These are phyloP conservation scores for Poa annua DNA, from an alignment of 176 grass and related monocot genomes.

Conservation along the genomic window DNA sequence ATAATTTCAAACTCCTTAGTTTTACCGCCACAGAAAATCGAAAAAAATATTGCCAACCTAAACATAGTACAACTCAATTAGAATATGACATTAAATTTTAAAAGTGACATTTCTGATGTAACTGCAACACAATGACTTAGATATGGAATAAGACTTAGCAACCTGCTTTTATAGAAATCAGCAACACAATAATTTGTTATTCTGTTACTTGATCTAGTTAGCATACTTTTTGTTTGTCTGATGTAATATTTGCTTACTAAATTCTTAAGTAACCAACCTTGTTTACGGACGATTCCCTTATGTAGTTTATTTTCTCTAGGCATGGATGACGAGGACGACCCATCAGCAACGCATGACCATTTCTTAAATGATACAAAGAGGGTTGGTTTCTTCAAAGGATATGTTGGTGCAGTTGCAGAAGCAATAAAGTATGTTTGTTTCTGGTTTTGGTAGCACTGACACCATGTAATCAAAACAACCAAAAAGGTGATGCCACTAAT, in stretches of 20 bases:
- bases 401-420: slow-evolving; percentile 62
- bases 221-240: not conserved
- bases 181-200: not conserved
- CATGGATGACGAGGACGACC: slow-evolving; percentile 93
- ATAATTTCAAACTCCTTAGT: not conserved
- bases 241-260: slow-evolving; percentile 20
- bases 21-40: too few relatives aligned
- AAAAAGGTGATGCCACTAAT: slow-evolving; percentile 21
- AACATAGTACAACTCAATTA: too few relatives aligned
- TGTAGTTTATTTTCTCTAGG: slow-evolving; percentile 50
- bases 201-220: slow-evolving; percentile 8
- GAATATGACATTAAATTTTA: too few relatives aligned
- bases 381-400: slow-evolving; percentile 85
- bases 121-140: too few relatives aligned
- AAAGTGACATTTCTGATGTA: too few relatives aligned
- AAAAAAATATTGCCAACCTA: too few relatives aligned
- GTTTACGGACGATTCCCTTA: slow-evolving; percentile 29
- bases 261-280: not conserved
- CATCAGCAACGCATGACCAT: slow-evolving; percentile 55
- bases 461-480: slow-evolving; percentile 16
- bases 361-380: slow-evolving; percentile 79
- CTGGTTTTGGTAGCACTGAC: not conserved
- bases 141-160: too few relatives aligned
- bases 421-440: slow-evolving; percentile 69
- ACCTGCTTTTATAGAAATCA: too few relatives aligned